Evolutionary conservation across 1,139 yeast species (phyloP).

Genomic region (Diutina pseudorugosa): DNA sequence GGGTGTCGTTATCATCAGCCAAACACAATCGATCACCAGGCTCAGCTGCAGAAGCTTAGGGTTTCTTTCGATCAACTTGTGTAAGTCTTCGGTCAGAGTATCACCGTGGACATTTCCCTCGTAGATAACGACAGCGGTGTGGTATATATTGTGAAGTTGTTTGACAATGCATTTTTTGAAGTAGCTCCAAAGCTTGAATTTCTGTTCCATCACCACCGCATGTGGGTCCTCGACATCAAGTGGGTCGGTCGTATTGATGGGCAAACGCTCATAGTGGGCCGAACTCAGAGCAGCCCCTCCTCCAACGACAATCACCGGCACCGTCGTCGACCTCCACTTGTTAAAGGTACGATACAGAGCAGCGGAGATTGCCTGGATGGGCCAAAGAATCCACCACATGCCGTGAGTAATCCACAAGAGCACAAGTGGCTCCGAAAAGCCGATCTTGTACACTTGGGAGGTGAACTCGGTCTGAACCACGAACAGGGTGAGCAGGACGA

Average conservation of each 20-base stretch:
- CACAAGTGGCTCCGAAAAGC: slow-evolving; percentile 60
- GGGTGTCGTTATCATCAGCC: slow-evolving; percentile 25
- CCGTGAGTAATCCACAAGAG: slow-evolving; percentile 65
- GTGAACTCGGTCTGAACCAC: slow-evolving; percentile 76
- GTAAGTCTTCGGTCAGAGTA: slow-evolving; percentile 23
- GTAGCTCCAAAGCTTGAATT: slow-evolving; percentile 16
- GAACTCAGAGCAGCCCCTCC: slow-evolving; percentile 3
- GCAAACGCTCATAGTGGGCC: slow-evolving; percentile 8
- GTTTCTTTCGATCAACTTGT: slow-evolving; percentile 26
- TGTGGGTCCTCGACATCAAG: slow-evolving; percentile 2
- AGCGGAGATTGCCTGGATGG: slow-evolving; percentile 46
- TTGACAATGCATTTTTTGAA: slow-evolving; percentile 30
- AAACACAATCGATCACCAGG: slow-evolving; percentile 24
- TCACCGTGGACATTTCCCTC: slow-evolving; percentile 28
- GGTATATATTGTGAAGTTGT: slow-evolving; percentile 38
- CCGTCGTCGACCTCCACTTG: slow-evolving; percentile 11
- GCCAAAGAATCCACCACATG: slow-evolving; percentile 70
- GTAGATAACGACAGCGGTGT: slow-evolving; percentile 38
- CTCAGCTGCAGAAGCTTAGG: slow-evolving; percentile 27
- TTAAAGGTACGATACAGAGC: slow-evolving; percentile 30
- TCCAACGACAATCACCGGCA: not conserved
- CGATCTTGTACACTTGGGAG: slow-evolving; percentile 49
- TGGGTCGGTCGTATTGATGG: slow-evolving; percentile 6
- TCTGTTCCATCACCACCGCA: slow-evolving; percentile 6
- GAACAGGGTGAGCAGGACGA: slow-evolving; percentile 33